Base-by-base conservation (phyloP, 2,329 filamentous ascomycete species). In the Exserohilum turcica region DNA sequence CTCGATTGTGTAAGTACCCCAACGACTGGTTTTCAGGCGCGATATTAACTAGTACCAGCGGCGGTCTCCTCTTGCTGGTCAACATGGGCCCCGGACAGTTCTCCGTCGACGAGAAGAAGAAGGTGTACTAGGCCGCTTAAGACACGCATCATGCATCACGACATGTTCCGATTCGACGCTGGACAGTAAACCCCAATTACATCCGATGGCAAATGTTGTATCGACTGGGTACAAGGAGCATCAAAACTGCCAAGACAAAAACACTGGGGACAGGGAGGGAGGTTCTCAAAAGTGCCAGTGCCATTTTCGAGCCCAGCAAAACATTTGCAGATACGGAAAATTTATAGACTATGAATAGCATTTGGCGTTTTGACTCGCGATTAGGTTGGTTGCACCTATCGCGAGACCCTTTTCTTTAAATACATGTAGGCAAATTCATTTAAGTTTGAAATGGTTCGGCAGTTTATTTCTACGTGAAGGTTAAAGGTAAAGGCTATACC, bases 71-170 rank as follows among this genome's bases (percentile, higher is more conserved):
- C 53, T 87, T 99, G 63, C 86, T 99, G 64, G 92, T 97, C 79
- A 99, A 99, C 86, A 97, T 94, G 85, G 94, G 94, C 57, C 94
- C 94, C 8, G 94, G 94, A 60, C 92, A 96, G 77, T 90, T 97
- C 83, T 96, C 90, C 76, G 93, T 97, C 77, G 94, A 99, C 78
- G 94, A 99, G 86, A 99, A 99, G 90, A 99, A 99, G 87, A 99
- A 99, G 85, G 94, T 99, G 66, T 99, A 99, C 81, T 99, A 84
- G 63, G 56, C 44, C 24, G n/a, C 28, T 21, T 13, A 13, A 24
- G 97, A 84, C 61, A 56, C 42, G 28, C 24, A 48, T 54, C 44
- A 56, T 45, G 48, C 53, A 60, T 48, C 43, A 42, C 49, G 50
- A 56, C 54, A 61, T 52, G 55, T 61, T 43, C 54, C 44, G 46